Conservation (phyloP, 2,329 filamentous ascomycete genomes). For the Leptographium wingfieldii region DNA sequence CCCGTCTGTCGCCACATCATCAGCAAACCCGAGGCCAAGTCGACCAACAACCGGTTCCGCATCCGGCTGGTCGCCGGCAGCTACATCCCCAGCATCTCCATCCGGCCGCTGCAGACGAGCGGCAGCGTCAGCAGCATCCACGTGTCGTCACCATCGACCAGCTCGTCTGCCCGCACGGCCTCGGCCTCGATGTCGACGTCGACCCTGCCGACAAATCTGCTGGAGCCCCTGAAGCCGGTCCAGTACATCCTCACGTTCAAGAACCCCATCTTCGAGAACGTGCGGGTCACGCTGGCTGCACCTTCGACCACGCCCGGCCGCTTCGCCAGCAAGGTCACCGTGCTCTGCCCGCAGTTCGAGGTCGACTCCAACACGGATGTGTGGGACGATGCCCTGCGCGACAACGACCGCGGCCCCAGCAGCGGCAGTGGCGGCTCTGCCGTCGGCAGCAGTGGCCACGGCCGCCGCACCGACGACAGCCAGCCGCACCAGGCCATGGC, state of each 20-base stretch:
- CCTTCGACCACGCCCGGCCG: conserved; percentile 66
- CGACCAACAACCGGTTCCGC: conserved; percentile 77
- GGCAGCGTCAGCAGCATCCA: conserved; percentile 7
- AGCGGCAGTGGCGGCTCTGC: conserved; percentile 22
- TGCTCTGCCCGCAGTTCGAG: conserved; percentile 88
- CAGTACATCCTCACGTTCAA: conserved; percentile 85
- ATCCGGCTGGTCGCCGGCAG: conserved; percentile 81
- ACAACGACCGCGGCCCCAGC: conserved; percentile 20
- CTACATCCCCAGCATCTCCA: conserved; percentile 72
- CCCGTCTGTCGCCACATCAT: conserved; percentile 89
- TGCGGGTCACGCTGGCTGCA: conserved; percentile 79
- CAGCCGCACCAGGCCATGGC: conserved; percentile 57
- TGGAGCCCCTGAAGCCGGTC: conserved; percentile 47
- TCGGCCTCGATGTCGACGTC: conserved; percentile 9
- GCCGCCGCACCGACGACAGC: conserved; percentile 22
- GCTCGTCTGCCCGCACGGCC: neutral
- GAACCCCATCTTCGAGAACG: conserved; percentile 86
- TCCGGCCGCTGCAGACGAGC: conserved; percentile 42
- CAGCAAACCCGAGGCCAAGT: conserved; percentile 84
- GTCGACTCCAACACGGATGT: conserved; percentile 82
- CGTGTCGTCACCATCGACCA: neutral
- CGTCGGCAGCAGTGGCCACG: conserved; percentile 31
- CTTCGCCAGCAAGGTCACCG: conserved; percentile 69
- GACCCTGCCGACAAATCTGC: conserved; percentile 18
- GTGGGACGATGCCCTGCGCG: conserved; percentile 77